These are phyloP conservation scores for Melampsora occidentalis DNA, from an alignment of 1,284 basidiomycete genomes.

Conservation along the genomic window DNA sequence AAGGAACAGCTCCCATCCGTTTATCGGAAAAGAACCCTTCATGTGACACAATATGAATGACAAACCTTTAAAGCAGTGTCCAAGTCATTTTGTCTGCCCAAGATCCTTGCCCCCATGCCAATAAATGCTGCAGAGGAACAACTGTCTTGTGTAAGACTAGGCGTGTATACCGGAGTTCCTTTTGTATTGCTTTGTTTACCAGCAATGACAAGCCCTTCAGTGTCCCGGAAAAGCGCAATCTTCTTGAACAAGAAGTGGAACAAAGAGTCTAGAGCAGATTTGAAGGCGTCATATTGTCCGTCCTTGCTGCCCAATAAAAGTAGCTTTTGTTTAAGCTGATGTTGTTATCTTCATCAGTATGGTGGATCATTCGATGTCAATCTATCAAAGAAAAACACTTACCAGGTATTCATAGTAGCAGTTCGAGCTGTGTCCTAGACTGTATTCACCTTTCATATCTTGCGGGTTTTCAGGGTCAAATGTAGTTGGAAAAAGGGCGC, in stretches of 20 bases:
- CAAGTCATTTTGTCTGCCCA: slow-evolving; percentile 56
- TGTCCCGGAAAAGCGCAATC: slow-evolving; percentile 13
- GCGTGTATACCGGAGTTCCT: slow-evolving; percentile 2
- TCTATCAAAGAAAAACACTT: not conserved
- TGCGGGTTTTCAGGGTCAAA: slow-evolving; percentile 26
- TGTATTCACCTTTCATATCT: slow-evolving; percentile 22
- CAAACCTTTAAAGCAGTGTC: slow-evolving; percentile 46
- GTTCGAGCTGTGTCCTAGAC: slow-evolving; percentile 18
- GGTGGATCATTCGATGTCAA: not conserved
- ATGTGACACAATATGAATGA: not conserved
- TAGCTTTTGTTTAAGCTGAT: slow-evolving; percentile 21
- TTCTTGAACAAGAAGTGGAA: slow-evolving; percentile 32
- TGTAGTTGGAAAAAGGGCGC: slow-evolving; percentile 29
- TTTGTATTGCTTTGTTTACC: slow-evolving; percentile 17
- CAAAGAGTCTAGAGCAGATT: slow-evolving; percentile 17
- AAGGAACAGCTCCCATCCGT: not conserved
- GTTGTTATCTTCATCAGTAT: no score
- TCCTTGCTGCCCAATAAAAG: slow-evolving; percentile 25
- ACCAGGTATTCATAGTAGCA: slow-evolving; percentile 37
- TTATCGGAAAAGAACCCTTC: not conserved
- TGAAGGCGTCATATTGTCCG: slow-evolving; percentile 22
- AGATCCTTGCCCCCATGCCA: slow-evolving; percentile 58
- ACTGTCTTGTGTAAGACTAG: slow-evolving; percentile 33
- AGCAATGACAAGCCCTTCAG: slow-evolving; percentile 21
- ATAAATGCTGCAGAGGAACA: slow-evolving; percentile 62